These are phyloP conservation scores for Picochlorum sp. DNA, from an alignment of 139 green algal species.

Conservation along the genomic window DNA sequence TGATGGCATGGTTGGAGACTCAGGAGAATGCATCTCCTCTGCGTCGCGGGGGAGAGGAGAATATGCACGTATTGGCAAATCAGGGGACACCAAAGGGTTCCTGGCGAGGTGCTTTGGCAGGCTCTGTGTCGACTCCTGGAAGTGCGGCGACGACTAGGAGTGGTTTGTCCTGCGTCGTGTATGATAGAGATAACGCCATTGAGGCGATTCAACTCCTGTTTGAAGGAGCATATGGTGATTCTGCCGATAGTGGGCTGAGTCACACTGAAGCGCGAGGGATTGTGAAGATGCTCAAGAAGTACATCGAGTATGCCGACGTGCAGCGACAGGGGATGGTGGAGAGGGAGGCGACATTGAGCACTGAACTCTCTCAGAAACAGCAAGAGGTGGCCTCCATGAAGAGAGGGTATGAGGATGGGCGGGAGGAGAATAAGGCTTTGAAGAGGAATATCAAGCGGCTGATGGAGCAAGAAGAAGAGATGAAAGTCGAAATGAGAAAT, in stretches of 20 bases:
- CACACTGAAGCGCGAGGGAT: neutral
- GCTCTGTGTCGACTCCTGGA: neutral
- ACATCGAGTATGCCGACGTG: neutral
- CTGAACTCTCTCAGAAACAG: neutral
- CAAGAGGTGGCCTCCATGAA: slow-evolving; percentile 1
- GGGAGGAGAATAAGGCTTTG: neutral
- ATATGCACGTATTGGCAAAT: no score
- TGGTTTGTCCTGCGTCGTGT: neutral
- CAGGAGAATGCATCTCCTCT: no score
- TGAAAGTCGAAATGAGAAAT: neutral
- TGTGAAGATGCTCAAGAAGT: slow-evolving; percentile 1
- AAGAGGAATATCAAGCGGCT: neutral
- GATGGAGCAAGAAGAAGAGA: neutral
- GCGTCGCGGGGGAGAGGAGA: no score
- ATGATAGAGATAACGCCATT: neutral
- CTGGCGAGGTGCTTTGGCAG: no score
- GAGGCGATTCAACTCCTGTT: neutral
- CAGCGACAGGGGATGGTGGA: neutral
- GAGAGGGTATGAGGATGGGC: neutral
- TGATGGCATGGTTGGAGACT: no score
- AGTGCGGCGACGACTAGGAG: neutral
- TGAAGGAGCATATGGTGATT: neutral
- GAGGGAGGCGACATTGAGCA: neutral
- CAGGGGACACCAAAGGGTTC: no score
- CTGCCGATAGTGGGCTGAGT: neutral